Base-by-base conservation (phyloP, 192 early-diverging fungal species). In the Cetraspora pellucida region DNA sequence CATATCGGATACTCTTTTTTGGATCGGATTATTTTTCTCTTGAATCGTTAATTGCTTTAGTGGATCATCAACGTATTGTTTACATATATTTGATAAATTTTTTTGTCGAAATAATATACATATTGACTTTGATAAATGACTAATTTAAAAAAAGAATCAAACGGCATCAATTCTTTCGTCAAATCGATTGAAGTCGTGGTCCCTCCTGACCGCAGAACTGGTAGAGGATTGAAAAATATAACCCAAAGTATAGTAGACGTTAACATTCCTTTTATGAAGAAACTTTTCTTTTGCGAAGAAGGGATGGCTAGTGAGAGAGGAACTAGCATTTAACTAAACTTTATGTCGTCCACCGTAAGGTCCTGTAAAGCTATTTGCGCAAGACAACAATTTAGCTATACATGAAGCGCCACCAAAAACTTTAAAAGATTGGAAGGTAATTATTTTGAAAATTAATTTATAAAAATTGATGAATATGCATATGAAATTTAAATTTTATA, bases 21-120 rank as follows among this genome's bases (percentile, higher is more conserved):
- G 96, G 96, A 0, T 91, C 91, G 49, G 95, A 96, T 77, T 85
- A 91, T 30, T 97, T 96, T 82, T 92, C 93, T 7, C 81, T 87
- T 0, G 77, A 77, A 4, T 90, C 89, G 54, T 79, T 95, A 37
- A 77, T 85, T 21, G 82, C 84, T 7, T 78, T 97, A 50, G 75
- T 88, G 10, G 74, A 85, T 5, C 86, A 88, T 47, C 81, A 87
- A 81, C 14, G 84, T 89, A 71, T 37, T 14, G 5, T 60, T 57
- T 37, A 37, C 7, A 37, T 7, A 37, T 37, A 37, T 7, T 37
- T 37, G 37, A 1, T 37, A 37, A 37, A 17, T 5, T 68, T 54
- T 8, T 16, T 28, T 50, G 28, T 23, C 30, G 11, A 37, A 27
- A 66, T 1, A 66, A 66, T 43, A 11, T 17, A 37, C 0, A 66